These are phyloP conservation scores for Piper betle DNA, from an alignment of 164 flowering plant genomes.

Conservation along the genomic window DNA sequence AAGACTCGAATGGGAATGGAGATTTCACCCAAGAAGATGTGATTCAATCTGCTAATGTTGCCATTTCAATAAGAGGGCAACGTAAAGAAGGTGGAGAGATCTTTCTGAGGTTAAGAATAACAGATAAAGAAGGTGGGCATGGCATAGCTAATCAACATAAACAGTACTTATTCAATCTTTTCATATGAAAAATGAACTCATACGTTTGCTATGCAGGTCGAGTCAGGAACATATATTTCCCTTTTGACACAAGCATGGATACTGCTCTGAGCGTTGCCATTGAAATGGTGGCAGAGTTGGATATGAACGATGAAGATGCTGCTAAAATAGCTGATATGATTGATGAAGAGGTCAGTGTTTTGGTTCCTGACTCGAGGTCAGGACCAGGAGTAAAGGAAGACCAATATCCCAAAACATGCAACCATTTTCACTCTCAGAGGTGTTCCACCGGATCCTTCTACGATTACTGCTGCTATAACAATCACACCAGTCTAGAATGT, in stretches of 20 bases:
- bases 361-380: slow-evolving; percentile 69
- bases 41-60: slow-evolving; percentile 42
- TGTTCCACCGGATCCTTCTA: slow-evolving; percentile 33
- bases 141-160: neutral
- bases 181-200: neutral
- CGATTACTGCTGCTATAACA: slow-evolving; percentile 25
- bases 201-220: slow-evolving; percentile 39
- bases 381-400: slow-evolving; percentile 27
- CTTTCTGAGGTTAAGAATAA: slow-evolving; percentile 7
- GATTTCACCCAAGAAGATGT: slow-evolving; percentile 52
- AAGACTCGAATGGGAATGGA: slow-evolving; percentile 37
- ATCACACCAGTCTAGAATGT: slow-evolving; percentile 31
- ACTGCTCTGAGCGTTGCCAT: slow-evolving; percentile 76
- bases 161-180: neutral
- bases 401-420: slow-evolving; percentile 21
- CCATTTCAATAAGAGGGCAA: slow-evolving; percentile 29
- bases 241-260: slow-evolving; percentile 72
- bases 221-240: slow-evolving; percentile 76
- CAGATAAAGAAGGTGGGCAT: slow-evolving; percentile 70
- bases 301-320: slow-evolving; percentile 79
- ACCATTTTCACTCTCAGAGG: slow-evolving; percentile 36
- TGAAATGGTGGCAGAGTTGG: slow-evolving; percentile 88
- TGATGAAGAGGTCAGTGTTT: slow-evolving; percentile 60
- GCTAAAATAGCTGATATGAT: slow-evolving; percentile 82
- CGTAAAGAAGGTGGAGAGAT: too few species aligned